Conservation (phyloP, 805 yeast species). For the Lipomyces kockii region DNA sequence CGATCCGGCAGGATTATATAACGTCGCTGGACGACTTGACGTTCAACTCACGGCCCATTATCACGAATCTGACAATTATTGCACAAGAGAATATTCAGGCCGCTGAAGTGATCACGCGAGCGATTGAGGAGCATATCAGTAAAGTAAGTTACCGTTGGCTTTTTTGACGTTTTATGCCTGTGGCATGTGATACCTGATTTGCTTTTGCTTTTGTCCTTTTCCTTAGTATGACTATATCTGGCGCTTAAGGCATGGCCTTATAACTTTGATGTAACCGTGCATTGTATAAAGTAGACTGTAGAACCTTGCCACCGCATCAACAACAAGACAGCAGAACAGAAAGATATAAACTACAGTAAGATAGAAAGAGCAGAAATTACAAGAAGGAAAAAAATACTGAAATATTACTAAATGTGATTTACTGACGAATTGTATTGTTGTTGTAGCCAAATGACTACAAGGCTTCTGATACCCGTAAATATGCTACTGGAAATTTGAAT, state of each 20-base stretch:
- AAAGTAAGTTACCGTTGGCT: constrained; percentile 48
- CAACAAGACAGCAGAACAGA: neutral
- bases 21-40: constrained; percentile 76
- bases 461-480: neutral
- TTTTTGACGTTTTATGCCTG: neutral
- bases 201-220: neutral
- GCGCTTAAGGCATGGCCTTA: neutral
- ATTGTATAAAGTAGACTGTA: neutral
- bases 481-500: neutral
- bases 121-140: constrained; percentile 73
- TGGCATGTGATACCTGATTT: neutral
- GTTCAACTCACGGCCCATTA: constrained; percentile 87
- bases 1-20: constrained; percentile 65
- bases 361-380: neutral
- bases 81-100: constrained; percentile 83
- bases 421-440: neutral
- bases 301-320: neutral
- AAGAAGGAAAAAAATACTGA: neutral
- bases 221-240: neutral
- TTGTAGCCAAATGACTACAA: neutral
- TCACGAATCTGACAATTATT: constrained; percentile 77
- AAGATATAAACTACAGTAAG: neutral
- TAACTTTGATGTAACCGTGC: neutral
- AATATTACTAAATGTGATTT: neutral
- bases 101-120: constrained; percentile 77